Conservation (phyloP, 371 early-diverging fungal genomes). For the Blastocladiella emersonii region DNA sequence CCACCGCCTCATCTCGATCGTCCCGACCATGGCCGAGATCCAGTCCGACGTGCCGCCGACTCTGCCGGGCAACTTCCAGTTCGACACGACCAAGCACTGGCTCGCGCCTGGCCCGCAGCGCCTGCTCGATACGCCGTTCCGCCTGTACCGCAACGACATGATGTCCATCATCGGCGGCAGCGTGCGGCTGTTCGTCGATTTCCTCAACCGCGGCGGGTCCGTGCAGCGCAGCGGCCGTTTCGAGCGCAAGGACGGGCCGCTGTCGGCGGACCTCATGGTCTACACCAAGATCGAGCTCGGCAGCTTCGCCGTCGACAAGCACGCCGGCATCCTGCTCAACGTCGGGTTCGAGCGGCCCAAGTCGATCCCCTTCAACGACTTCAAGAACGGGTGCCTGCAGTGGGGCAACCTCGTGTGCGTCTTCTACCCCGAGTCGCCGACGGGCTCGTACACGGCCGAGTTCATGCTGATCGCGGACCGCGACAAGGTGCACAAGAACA, state of each 20-base stretch:
- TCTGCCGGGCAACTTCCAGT: neutral
- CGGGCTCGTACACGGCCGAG: neutral
- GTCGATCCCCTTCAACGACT: no score
- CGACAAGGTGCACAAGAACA: no score
- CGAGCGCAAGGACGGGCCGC: no score
- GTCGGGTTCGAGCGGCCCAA: no score
- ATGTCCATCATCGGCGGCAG: neutral
- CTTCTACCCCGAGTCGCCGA: neutral
- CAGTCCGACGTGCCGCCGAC: neutral
- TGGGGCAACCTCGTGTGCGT: neutral
- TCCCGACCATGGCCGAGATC: neutral
- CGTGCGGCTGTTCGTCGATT: neutral
- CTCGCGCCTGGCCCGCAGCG: constrained; percentile 23
- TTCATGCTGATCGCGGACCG: neutral
- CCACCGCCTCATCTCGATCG: neutral
- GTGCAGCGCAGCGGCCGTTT: no score
- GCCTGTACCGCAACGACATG: constrained; percentile 36
- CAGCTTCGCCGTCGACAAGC: no score
- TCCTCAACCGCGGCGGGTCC: no score
- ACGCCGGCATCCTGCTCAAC: no score
- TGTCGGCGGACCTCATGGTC: no score
- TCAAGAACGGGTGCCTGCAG: neutral
- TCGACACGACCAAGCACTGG: constrained; percentile 11
- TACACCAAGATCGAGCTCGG: no score
- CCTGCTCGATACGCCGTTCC: constrained; percentile 36